Percentiles rank a stretch among this genome's conserved stretches.
These are phyloP conservation scores for Penicillium sp. DNA, from an alignment of 2,329 filamentous ascomycete species.

Conservation along the genomic window DNA sequence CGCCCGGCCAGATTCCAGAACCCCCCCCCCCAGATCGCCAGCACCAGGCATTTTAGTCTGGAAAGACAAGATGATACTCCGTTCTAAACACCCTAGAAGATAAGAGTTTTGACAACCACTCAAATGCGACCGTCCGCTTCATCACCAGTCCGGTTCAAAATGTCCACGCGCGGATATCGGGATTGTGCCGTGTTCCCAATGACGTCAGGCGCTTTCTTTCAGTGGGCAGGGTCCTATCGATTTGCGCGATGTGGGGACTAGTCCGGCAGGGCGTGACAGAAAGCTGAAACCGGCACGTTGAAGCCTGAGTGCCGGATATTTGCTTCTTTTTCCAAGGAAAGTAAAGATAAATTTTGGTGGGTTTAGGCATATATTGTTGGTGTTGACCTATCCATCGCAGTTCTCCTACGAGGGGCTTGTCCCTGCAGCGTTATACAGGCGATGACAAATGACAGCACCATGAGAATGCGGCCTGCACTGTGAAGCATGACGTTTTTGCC, in stretches of 20 bases:
- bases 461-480: not conserved
- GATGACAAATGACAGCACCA: not conserved
- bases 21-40: not conserved
- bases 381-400: not conserved
- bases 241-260: not conserved
- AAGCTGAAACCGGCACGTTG: not conserved
- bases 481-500: constrained; percentile 3
- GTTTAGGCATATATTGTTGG: not conserved
- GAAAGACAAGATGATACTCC: not conserved
- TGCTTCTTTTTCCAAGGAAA: not conserved
- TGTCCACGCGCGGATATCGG: not conserved
- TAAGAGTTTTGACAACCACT: not conserved
- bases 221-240: not conserved
- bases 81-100: not conserved
- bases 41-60: not conserved
- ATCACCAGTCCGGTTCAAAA: not conserved
- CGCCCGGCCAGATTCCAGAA: not conserved
- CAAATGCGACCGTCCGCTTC: not conserved
- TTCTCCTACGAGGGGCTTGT: not conserved
- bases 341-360: not conserved
- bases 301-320: not conserved
- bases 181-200: not conserved
- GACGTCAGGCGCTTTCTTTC: not conserved
- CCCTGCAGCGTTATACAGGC: not conserved
- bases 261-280: not conserved